phyloP scores from a whole-genome alignment of 192 early-diverging fungal species.

The Spinellus fusiger region DNA sequence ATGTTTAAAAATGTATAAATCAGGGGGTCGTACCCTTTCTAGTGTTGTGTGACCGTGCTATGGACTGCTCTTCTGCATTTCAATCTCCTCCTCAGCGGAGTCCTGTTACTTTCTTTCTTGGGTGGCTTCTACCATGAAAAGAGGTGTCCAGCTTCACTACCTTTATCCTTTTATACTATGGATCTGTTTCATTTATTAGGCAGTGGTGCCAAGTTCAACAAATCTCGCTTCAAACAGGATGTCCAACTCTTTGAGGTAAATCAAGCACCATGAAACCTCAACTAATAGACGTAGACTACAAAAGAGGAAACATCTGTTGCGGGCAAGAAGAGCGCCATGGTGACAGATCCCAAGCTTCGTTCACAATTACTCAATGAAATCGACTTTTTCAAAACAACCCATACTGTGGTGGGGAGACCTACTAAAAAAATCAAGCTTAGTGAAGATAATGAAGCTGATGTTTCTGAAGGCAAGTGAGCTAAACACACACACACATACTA shows the following conservation, averaged over 20 bases:
- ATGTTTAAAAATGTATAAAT: too few relatives aligned
- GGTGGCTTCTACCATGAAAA: background rate
- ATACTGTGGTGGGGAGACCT: conserved; percentile 15
- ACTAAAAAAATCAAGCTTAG: conserved; percentile 20
- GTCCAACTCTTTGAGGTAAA: conserved; percentile 76
- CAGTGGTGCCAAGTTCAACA: conserved; percentile 85
- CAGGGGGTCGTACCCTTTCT: too few relatives aligned
- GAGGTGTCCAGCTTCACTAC: background rate
- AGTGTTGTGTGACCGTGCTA: too few relatives aligned
- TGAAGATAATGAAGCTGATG: conserved; percentile 20
- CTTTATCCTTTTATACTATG: conserved; percentile 27
- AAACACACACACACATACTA: too few relatives aligned
- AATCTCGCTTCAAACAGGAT: conserved; percentile 72
- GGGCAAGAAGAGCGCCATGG: conserved; percentile 1
- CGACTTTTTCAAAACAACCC: conserved; percentile 40
- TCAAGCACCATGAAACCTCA: background rate
- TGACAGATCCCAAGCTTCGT: conserved; percentile 16
- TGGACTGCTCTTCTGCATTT: too few relatives aligned
- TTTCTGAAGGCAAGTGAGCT: background rate
- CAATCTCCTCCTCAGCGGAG: too few relatives aligned
- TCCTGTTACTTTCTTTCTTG: too few relatives aligned
- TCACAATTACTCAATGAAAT: conserved; percentile 32
- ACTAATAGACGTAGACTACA: background rate
- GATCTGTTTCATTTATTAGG: conserved; percentile 87
- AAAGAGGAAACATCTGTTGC: background rate